Conservation (phyloP, 2,329 filamentous ascomycete species). For the Colletotrichum magnum region DNA sequence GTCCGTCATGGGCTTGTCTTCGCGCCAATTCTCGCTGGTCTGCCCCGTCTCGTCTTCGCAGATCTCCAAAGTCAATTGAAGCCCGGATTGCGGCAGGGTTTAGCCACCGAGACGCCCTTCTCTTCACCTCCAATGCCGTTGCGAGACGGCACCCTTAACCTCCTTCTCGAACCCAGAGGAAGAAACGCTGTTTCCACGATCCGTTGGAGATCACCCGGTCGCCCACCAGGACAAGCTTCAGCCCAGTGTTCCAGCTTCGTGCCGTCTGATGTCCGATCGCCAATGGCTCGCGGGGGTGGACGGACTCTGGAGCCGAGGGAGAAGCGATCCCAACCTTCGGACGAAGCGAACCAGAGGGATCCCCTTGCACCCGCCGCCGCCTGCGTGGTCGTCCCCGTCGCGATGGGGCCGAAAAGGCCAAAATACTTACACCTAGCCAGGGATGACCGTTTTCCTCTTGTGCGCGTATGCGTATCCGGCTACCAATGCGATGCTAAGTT, state of each 20-base stretch:
- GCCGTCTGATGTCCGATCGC: constrained; percentile 37
- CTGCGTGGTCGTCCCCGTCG: background rate
- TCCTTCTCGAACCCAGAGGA: background rate
- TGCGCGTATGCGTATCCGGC: background rate
- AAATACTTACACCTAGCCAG: too few species aligned
- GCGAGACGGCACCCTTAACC: background rate
- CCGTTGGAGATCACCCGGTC: constrained; percentile 6
- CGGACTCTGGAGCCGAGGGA: constrained; percentile 23
- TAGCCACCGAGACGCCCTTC: background rate
- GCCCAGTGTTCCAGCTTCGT: constrained; percentile 37
- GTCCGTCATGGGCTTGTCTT: background rate
- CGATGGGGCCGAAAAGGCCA: background rate
- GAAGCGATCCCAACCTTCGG: constrained; percentile 28
- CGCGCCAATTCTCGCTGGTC: constrained; percentile 17
- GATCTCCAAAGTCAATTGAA: constrained; percentile 20
- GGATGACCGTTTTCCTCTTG: background rate
- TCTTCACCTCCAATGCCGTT: background rate
- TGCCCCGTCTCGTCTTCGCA: background rate
- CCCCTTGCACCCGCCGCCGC: background rate
- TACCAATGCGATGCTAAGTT: background rate
- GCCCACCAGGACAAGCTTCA: constrained; percentile 23
- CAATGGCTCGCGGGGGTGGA: constrained; percentile 14
- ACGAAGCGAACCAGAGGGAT: constrained; percentile 26
- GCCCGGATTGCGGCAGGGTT: background rate
- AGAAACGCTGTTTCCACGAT: constrained; percentile 1